Percentiles rank a stretch among this genome's conserved stretches.
Evolutionary conservation across 306 rosid species (phyloP).

Genomic region (Sophora flavescens): DNA sequence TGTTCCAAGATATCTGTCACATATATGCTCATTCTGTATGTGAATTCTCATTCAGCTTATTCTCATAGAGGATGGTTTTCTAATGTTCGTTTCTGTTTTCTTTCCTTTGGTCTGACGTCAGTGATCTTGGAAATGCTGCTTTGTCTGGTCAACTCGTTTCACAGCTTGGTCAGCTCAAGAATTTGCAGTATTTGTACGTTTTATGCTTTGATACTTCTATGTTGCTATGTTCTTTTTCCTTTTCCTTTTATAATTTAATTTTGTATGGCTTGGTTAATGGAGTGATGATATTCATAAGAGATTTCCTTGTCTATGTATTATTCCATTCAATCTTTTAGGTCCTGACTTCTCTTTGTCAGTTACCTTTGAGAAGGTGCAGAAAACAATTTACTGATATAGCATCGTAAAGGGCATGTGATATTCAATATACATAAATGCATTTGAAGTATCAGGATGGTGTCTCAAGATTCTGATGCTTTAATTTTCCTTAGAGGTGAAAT

Average conservation of each 20-base stretch:
- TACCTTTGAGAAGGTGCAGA: background rate
- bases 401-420: background rate
- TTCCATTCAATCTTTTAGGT: too few relatives aligned
- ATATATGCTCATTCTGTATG: constrained; percentile 22
- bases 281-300: background rate
- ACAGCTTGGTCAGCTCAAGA: constrained; percentile 95
- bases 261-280: constrained; percentile 25
- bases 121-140: constrained; percentile 98
- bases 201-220: constrained; percentile 41
- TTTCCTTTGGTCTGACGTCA: constrained; percentile 47
- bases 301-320: too few relatives aligned
- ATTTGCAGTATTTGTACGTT: constrained; percentile 94
- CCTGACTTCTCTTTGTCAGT: too few relatives aligned
- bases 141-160: constrained; percentile 96
- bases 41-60: background rate
- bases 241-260: constrained; percentile 16
- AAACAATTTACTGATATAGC: background rate
- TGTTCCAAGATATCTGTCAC: constrained; percentile 35
- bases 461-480: too few relatives aligned
- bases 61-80: constrained; percentile 35
- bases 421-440: background rate
- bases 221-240: constrained; percentile 13
- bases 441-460: too few relatives aligned
- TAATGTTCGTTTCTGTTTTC: constrained; percentile 44
- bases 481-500: too few relatives aligned